A percentile compares a stretch with the other conserved stretches of the same genome.
These are phyloP conservation scores for Microglena sp. DNA, from an alignment of 139 green algal species.

Conservation along the genomic window DNA sequence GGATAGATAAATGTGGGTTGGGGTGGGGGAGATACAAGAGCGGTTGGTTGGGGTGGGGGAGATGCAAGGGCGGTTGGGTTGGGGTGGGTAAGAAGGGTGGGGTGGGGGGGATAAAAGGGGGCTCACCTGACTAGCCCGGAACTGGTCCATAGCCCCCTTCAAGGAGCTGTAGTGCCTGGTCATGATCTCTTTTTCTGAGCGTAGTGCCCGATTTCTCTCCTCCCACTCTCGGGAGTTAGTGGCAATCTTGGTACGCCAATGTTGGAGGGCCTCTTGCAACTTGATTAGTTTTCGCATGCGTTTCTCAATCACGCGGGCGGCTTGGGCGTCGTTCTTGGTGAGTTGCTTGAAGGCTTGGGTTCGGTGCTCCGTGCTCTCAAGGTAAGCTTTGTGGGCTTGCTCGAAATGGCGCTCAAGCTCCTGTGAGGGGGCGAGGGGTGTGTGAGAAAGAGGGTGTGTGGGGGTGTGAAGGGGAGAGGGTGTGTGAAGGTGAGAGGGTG, in stretches of 20 bases:
- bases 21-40: no score
- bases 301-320: conserved; percentile 69
- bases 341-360: conserved; percentile 63
- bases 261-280: conserved; percentile 58
- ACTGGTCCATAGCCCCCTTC: conserved; percentile 52
- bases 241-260: conserved; percentile 77
- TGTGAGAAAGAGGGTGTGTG: no score
- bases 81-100: no score
- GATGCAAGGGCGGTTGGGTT: no score
- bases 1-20: no score
- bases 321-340: conserved; percentile 57
- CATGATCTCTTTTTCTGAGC: conserved; percentile 79
- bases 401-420: conserved; percentile 80
- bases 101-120: no score
- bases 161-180: conserved; percentile 62
- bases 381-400: conserved; percentile 61
- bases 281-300: conserved; percentile 69
- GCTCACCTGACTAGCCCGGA: conserved; percentile 41
- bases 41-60: no score
- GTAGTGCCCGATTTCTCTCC: conserved; percentile 55
- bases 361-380: conserved; percentile 60
- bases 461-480: no score
- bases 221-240: conserved; percentile 70
- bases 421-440: no score
- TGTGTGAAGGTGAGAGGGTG: no score